Percentiles rank a stretch among this genome's conserved stretches.
Evolutionary conservation across 495 filamentous ascomycete species (phyloP).

Genomic region (Podospora sp.): DNA sequence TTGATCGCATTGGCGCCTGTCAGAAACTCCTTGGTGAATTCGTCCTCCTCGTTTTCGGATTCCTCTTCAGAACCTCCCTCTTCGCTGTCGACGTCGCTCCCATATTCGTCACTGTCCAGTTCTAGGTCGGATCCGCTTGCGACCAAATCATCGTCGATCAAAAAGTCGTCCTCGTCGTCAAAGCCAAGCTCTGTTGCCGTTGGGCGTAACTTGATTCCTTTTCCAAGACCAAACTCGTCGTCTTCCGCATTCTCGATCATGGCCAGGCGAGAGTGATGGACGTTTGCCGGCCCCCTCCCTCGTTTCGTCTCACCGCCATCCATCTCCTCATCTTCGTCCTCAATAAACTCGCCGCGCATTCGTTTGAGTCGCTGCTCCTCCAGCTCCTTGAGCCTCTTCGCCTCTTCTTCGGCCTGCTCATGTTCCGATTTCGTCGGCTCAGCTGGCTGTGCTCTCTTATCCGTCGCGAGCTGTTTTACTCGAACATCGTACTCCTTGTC

Average conservation of each 20-base stretch:
- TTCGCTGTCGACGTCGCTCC: slow-evolving; percentile 58
- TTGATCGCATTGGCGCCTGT: slow-evolving; percentile 53
- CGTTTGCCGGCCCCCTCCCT: slow-evolving; percentile 35
- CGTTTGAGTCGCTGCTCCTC: slow-evolving; percentile 74
- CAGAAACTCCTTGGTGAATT: slow-evolving; percentile 67
- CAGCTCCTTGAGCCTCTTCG: slow-evolving; percentile 70
- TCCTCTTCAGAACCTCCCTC: slow-evolving; percentile 36
- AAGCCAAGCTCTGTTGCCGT: slow-evolving; percentile 57
- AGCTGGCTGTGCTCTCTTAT: slow-evolving; percentile 79
- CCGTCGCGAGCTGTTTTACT: slow-evolving; percentile 76
- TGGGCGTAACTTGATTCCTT: slow-evolving; percentile 52
- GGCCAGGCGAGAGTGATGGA: slow-evolving; percentile 17
- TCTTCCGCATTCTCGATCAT: slow-evolving; percentile 48
- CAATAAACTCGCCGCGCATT: slow-evolving; percentile 68
- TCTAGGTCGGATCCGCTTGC: slow-evolving; percentile 66
- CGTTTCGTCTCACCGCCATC: slow-evolving; percentile 47
- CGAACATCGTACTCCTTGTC: slow-evolving; percentile 85
- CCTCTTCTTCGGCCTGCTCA: slow-evolving; percentile 76
- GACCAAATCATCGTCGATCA: slow-evolving; percentile 85
- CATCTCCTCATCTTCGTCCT: slow-evolving; percentile 54
- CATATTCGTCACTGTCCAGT: slow-evolving; percentile 55
- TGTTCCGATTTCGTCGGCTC: slow-evolving; percentile 90
- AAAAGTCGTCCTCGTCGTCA: slow-evolving; percentile 91
- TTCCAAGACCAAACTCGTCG: slow-evolving; percentile 58
- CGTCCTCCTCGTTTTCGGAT: slow-evolving; percentile 59